Base-by-base conservation (phyloP, 2,329 filamentous ascomycete species). In the Capronia epimyces region DNA sequence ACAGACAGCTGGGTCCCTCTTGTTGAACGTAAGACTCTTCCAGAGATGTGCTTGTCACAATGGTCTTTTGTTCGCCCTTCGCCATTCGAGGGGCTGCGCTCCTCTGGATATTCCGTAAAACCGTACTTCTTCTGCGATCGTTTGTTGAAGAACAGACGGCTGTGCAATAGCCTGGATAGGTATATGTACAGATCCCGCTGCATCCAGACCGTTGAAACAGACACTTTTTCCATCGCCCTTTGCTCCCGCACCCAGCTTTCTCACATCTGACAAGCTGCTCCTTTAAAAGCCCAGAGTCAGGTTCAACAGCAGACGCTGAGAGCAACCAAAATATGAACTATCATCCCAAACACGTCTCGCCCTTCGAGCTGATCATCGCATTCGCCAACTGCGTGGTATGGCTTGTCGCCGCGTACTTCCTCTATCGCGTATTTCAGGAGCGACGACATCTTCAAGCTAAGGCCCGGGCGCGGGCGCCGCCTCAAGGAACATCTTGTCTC, bases 361-460 rank as follows among this genome's bases (percentile, higher is more conserved):
- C 41, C 12, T 20, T 49, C 42, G 42, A 55, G 27, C 24, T 47
- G 36, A 24, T 52, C 13, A 41, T 52, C 34, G 53, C 49, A 29
- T 21, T 50, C 22, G 42, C 22, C 24, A 55, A 55, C 39, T 46
- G 40, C 20, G 9, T 52, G 8, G 40, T 46, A 22, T 55, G 53
- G 53, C 37, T 52, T 7, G 20, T 52, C 8, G 45, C 45, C 24
- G 42, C 18, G n/a, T 43, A 39, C 29, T 31, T 49, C 9, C 31
- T 55, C 5, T 50, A 47, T 42, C 32, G 45, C 18, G 32, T 16
- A 18, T 27, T 48, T 13, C 49, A 43, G 15, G 53, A 49, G n/a
- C 46, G 43, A 18, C 39, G 46, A 22, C 42, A 46, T n/a, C 40
- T 49, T 41, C 25, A 20, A 13, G 46, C 45, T n/a, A 15, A 22